Percentiles rank a stretch among this genome's conserved stretches.
These are phyloP conservation scores for Cytospora mali DNA, from an alignment of 2,329 filamentous ascomycete genomes.

Conservation along the genomic window DNA sequence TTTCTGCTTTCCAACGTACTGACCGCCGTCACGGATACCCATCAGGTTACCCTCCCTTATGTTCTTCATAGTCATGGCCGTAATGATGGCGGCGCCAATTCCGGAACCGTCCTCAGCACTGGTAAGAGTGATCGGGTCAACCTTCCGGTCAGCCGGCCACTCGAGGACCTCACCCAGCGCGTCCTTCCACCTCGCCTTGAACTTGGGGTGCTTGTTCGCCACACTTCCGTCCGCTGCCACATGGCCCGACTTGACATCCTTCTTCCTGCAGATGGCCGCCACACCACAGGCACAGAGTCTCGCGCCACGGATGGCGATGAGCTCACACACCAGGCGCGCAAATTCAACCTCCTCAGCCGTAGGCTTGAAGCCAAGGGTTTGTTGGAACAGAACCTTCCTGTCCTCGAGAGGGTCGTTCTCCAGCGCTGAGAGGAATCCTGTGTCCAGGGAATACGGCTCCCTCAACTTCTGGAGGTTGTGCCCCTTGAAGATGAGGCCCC, in stretches of 20 bases:
- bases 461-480: conserved; percentile 67
- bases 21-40: conserved; percentile 16
- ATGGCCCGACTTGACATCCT: conserved; percentile 68
- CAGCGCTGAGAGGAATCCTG: conserved; percentile 71
- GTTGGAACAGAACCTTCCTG: conserved; percentile 64
- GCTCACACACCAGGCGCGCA: conserved; percentile 68
- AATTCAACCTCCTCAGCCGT: conserved; percentile 69
- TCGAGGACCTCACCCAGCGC: conserved; percentile 74
- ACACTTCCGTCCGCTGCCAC: conserved; percentile 77
- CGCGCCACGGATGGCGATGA: conserved; percentile 74
- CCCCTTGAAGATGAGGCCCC: conserved; percentile 67
- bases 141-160: conserved; percentile 65
- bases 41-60: conserved; percentile 20
- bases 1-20: conserved; percentile 12
- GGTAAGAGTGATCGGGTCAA: conserved; percentile 68
- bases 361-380: conserved; percentile 59
- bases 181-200: conserved; percentile 70
- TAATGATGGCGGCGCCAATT: conserved; percentile 75
- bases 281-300: conserved; percentile 74
- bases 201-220: conserved; percentile 80
- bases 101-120: conserved; percentile 75
- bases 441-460: conserved; percentile 71
- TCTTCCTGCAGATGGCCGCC: conserved; percentile 76
- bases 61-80: conserved; percentile 43
- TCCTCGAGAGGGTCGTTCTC: conserved; percentile 74